These are phyloP conservation scores for Alternaria longipes DNA, from an alignment of 2,329 filamentous ascomycete genomes.

Conservation along the genomic window DNA sequence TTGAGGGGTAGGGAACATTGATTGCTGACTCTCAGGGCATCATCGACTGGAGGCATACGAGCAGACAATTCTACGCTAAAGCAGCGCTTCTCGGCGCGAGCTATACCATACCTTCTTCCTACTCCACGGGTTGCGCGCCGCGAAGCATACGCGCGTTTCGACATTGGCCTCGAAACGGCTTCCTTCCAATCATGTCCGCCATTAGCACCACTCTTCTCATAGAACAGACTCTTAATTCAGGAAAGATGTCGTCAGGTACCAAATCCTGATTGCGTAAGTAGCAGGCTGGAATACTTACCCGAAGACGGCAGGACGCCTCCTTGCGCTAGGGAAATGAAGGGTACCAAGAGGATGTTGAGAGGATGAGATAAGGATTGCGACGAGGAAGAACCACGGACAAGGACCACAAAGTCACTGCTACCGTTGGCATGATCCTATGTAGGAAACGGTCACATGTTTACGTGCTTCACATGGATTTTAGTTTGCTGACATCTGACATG, in stretches of 20 bases:
- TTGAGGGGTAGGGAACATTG: constrained; percentile 26
- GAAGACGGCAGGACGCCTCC: constrained; percentile 13
- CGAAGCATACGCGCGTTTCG: neutral
- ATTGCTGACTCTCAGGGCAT: neutral
- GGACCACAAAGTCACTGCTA: neutral
- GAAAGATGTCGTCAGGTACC: neutral
- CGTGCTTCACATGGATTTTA: constrained; percentile 3
- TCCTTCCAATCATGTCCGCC: neutral
- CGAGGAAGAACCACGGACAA: neutral
- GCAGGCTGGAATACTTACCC: constrained; percentile 5
- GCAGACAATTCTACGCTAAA: neutral
- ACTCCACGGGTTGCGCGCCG: neutral
- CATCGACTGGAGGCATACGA: neutral
- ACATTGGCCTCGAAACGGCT: neutral
- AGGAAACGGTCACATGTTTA: constrained; percentile 20
- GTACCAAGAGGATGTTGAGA: neutral
- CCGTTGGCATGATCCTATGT: neutral
- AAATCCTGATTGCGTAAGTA: neutral
- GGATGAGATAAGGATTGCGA: neutral
- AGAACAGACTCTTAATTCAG: neutral
- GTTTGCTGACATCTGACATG: constrained; percentile 1
- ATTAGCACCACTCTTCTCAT: neutral
- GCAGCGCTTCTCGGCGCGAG: neutral
- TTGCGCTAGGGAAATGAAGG: constrained; percentile 11
- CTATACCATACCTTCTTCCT: neutral